A percentile compares a stretch with the other conserved stretches of the same genome.
These are phyloP conservation scores for Colletotrichum nymphaeae DNA, from an alignment of 2,329 filamentous ascomycete genomes.

Conservation along the genomic window DNA sequence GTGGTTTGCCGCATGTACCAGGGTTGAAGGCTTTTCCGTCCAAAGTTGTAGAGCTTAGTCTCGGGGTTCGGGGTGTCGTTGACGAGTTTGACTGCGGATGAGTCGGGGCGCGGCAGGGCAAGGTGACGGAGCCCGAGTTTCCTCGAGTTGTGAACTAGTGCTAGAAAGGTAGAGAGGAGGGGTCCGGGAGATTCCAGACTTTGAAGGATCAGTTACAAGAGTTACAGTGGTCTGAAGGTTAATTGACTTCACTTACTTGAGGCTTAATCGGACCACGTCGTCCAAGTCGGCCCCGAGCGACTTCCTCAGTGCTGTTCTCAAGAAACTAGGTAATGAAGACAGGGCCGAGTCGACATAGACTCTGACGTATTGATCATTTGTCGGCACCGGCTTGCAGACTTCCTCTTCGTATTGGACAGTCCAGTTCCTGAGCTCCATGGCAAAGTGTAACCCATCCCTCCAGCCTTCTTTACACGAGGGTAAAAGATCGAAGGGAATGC, in stretches of 20 bases:
- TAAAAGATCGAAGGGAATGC: slow-evolving; percentile 58
- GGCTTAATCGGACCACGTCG: slow-evolving; percentile 34
- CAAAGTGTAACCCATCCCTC: slow-evolving; percentile 63
- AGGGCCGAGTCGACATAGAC: slow-evolving; percentile 46
- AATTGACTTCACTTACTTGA: background rate
- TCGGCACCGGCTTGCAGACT: slow-evolving; percentile 42
- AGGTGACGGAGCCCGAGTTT: slow-evolving; percentile 60
- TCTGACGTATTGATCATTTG: slow-evolving; percentile 46
- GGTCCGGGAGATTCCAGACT: slow-evolving; percentile 18
- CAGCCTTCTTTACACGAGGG: slow-evolving; percentile 53
- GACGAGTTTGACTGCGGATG: slow-evolving; percentile 46
- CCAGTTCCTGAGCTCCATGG: slow-evolving; percentile 62
- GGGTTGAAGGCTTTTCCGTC: slow-evolving; percentile 58
- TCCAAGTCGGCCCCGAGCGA: slow-evolving; percentile 32
- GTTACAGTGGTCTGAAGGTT: background rate
- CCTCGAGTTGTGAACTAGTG: slow-evolving; percentile 52
- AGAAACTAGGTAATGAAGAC: slow-evolving; percentile 38
- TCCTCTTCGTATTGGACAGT: slow-evolving; percentile 60
- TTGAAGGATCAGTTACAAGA: background rate
- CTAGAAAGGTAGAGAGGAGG: slow-evolving; percentile 43
- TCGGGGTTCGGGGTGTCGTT: slow-evolving; percentile 52
- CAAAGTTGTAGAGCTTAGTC: slow-evolving; percentile 53
- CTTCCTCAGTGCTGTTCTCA: slow-evolving; percentile 26
- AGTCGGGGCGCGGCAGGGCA: slow-evolving; percentile 58
- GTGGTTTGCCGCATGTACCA: slow-evolving; percentile 64